Base-by-base conservation (phyloP, 495 filamentous ascomycete species). In the Aspergillus coremiiformis region DNA sequence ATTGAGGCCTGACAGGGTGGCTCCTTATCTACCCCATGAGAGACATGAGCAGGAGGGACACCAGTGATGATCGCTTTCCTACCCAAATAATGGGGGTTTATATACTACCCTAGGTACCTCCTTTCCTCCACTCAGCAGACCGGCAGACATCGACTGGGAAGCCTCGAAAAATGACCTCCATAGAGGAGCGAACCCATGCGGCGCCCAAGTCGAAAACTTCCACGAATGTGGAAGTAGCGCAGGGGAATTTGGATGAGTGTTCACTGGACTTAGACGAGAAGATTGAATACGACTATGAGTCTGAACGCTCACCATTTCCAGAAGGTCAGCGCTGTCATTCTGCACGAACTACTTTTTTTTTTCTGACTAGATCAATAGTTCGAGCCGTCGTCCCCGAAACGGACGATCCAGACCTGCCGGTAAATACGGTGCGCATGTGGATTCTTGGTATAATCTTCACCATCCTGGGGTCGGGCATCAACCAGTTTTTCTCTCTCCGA, bases 401-500 rank as follows among this genome's bases (percentile, higher is more conserved):
- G 53, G 81, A 84, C 53, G 65, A 70, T 37, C 66, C 67, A 17
- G 43, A 24, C 17, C 59, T 66, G 58, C 62, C 66, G 5, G 61
- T 70, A 35, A 64, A 60, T 39, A 66, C 89, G 2, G 82, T 89
- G 15, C 85, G 89, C 30, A 95, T 93, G 88, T 93, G 89, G 89
- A 64, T 76, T 1, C 61, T 93, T 15, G 89, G 87, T 10, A 73
- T 88, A 1, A 56, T 93, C 5, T 95, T 92, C 62, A 83, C 88
- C 8, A 75, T 95, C 15, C 69, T 93, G 21, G 89, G 88, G 43
- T 89, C 86, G 30, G 84, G 86, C 3, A 89, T 87, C 37, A 95
- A 92, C 64, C 71, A 90, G 30, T 90, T 95, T 63, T 94, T 92
- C 68, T 88, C 87, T 14, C 64, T 94, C 54, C 77, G 89, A 70